Evolutionary conservation across 495 filamentous ascomycete species (phyloP), one percentile per base, ranked within the genome.

Genomic region (Polyplosphaeria fusca): DNA sequence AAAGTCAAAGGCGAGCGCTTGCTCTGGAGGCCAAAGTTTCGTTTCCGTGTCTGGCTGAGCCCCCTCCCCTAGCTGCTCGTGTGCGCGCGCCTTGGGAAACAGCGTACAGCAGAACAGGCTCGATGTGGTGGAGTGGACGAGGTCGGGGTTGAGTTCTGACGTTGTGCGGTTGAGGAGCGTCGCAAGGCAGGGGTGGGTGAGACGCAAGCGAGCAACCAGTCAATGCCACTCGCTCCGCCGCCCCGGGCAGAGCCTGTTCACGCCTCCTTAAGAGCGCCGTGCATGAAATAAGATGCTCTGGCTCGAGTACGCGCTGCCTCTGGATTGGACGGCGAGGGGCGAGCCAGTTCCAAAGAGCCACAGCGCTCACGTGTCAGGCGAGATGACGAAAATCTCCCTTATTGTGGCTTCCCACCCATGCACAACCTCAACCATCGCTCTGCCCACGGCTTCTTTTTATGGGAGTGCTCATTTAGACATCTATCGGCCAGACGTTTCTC

Each of bases 61-160:
- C n/a, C n/a, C n/a, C n/a, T 35, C 30, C 30, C 7, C 14, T 14
- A 35, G 30, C 7, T 35, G 30, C 30, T 35, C 30, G 7, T 35
- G 30, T 35, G 30, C 30, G 14, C 7, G 48, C 56, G 56, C 56
- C 14, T 47, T 46, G 41, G 18, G 18, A 50, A 42, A 54, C 43
- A 25, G 24, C 28, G n/a, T 25, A 50, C 22, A 20, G 35, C 4
- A 25, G 39, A 45, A 28, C 0, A 49, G 47, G 52, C 32, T 20
- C 26, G 16, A 19, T 52, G 35, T 52, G 49, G 35, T 40, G 52
- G 42, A 47, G 52, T 49, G 22, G 47, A 38, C 47, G 47, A 53
- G 58, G 48, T 57, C 28, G 53, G 63, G 53, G 53, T 45, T 23
- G 46, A 28, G 48, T 40, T 65, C 52, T 61, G 63, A 66, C 63